These are phyloP conservation scores for Handroanthus guayacan DNA, from an alignment of 257 asterid species.

Conservation along the genomic window DNA sequence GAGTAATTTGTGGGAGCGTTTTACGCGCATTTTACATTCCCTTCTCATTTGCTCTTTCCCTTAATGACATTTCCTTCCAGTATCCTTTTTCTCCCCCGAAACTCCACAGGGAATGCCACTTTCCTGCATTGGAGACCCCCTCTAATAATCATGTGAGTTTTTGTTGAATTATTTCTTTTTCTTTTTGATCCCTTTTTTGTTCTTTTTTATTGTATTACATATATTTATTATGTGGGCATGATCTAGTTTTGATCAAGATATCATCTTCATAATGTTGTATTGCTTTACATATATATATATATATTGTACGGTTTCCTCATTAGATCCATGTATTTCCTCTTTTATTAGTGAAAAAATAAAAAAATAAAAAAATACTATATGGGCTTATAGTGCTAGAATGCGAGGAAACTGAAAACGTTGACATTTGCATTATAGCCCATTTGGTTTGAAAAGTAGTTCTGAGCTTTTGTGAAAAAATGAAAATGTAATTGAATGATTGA, in stretches of 20 bases:
- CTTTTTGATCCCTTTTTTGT: not conserved
- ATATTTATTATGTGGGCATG: not conserved
- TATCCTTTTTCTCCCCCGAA: slow-evolving; percentile 16
- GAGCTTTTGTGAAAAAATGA: no score
- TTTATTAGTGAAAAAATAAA: slow-evolving; percentile 9
- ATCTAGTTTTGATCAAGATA: not conserved
- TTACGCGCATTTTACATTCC: slow-evolving; percentile 32
- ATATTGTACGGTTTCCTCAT: not conserved
- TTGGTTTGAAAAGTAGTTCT: no score
- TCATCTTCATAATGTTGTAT: not conserved
- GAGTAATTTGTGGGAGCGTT: slow-evolving; percentile 52
- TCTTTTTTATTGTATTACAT: not conserved
- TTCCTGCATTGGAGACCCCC: slow-evolving; percentile 31
- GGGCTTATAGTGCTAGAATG: not conserved
- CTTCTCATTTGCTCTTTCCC: not conserved
- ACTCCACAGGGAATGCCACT: slow-evolving; percentile 39
- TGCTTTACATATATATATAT: not conserved
- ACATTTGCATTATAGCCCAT: no score
- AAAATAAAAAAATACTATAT: not conserved
- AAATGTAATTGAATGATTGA: no score
- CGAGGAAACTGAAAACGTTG: not conserved
- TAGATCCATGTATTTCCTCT: slow-evolving; percentile 24
- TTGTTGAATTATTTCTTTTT: not conserved
- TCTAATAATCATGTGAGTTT: slow-evolving; percentile 39
- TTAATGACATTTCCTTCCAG: slow-evolving; percentile 28